phyloP scores from a whole-genome alignment of 306 rosid genomes.

The Pachyrhizus erosus region DNA sequence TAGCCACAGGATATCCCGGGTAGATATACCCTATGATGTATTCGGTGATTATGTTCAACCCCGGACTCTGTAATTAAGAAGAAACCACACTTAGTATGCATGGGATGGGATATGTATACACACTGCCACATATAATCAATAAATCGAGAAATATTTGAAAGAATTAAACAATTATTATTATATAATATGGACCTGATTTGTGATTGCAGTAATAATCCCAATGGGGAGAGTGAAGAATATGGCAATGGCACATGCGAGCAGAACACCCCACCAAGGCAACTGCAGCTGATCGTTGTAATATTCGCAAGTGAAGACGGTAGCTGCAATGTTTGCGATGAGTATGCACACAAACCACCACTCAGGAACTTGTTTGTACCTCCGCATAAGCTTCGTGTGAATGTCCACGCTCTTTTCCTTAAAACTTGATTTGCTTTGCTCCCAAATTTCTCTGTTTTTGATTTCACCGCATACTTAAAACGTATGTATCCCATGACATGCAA shows the following conservation, averaged over 20 bases:
- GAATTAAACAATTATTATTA: not conserved
- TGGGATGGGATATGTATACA: too few species aligned
- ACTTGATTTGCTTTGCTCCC: constrained; percentile 83
- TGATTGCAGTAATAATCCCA: constrained; percentile 88
- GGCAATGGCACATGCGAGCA: constrained; percentile 83
- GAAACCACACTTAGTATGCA: too few species aligned
- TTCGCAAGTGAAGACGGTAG: constrained; percentile 66
- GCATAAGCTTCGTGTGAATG: constrained; percentile 81
- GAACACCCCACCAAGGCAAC: constrained; percentile 98
- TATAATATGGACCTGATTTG: constrained; percentile 66
- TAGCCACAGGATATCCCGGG: constrained; percentile 97
- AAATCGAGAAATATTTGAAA: too few species aligned
- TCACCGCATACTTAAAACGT: too few species aligned
- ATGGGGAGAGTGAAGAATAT: constrained; percentile 90
- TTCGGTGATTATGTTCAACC: constrained; percentile 86
- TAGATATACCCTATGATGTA: constrained; percentile 87
- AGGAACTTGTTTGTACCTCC: constrained; percentile 78
- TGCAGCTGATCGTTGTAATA: constrained; percentile 85
- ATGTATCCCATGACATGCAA: too few species aligned
- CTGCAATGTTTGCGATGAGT: constrained; percentile 61
- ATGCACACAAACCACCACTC: constrained; percentile 90
- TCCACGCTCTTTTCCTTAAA: constrained; percentile 65
- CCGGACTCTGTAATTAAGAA: constrained; percentile 67
- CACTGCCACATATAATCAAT: too few species aligned
- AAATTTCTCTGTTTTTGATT: constrained; percentile 93